phyloP scores from a whole-genome alignment of 164 flowering plant genomes.

The Macadamia integrifolia region DNA sequence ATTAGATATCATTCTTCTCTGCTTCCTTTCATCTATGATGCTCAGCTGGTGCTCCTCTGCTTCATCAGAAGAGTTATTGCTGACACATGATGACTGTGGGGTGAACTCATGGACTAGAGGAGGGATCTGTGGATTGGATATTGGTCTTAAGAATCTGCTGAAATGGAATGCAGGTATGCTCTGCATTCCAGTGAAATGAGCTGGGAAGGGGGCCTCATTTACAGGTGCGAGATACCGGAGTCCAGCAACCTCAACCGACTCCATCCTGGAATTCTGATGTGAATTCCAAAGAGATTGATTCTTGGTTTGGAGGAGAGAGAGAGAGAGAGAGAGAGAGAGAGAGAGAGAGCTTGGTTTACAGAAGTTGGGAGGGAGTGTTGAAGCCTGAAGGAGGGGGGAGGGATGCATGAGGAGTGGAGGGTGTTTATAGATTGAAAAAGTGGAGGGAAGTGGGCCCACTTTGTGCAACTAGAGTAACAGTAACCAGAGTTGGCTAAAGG shows the following conservation, averaged over 20 bases:
- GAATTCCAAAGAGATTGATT: conserved; percentile 4
- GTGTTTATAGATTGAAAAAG: conserved; percentile 39
- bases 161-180: conserved; percentile 23
- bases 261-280: conserved; percentile 13
- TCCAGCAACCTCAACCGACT: conserved; percentile 35
- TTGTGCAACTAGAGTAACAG: conserved; percentile 20
- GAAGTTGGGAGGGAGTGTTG: not conserved
- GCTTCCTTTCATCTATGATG: conserved; percentile 72
- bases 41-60: conserved; percentile 66
- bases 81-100: conserved; percentile 32
- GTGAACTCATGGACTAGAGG: conserved; percentile 42
- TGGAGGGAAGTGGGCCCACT: conserved; percentile 36
- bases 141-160: conserved; percentile 24
- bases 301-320: not conserved
- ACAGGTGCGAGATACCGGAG: conserved; percentile 31
- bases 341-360: not conserved
- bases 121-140: conserved; percentile 23
- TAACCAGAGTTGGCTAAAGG: conserved; percentile 25
- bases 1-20: conserved; percentile 90
- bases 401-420: conserved; percentile 16
- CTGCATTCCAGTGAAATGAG: conserved; percentile 28
- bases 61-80: conserved; percentile 81
- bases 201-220: conserved; percentile 18
- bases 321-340: not conserved
- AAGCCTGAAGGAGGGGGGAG: conserved; percentile 9